These are phyloP conservation scores for Saitozyma podzolica DNA, from an alignment of 768 basidiomycete genomes.

Conservation along the genomic window DNA sequence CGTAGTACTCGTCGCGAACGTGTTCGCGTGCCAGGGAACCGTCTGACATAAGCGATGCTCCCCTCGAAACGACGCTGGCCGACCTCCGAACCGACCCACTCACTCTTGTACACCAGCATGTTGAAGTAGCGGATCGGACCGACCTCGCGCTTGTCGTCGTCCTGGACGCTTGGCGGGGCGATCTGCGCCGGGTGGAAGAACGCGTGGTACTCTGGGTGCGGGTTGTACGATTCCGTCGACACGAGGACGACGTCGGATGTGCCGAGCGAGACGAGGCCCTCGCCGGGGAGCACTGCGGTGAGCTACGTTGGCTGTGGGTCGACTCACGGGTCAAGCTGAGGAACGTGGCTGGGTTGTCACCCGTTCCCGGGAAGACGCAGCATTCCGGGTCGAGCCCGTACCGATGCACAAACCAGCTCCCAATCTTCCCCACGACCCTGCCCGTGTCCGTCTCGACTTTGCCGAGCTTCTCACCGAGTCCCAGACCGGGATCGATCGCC, in stretches of 20 bases:
- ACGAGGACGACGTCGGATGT: conserved; percentile 85
- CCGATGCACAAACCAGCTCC: conserved; percentile 68
- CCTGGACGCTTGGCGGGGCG: conserved; percentile 72
- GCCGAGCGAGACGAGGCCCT: conserved; percentile 80
- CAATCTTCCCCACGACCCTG: conserved; percentile 65
- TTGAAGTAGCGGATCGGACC: conserved; percentile 62
- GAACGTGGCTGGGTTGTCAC: conserved; percentile 85
- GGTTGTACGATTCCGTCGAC: conserved; percentile 59
- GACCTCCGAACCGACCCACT: too few species aligned
- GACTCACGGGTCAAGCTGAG: conserved; percentile 56
- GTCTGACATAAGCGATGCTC: conserved; percentile 19
- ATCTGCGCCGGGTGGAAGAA: conserved; percentile 62
- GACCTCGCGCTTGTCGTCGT: conserved; percentile 50
- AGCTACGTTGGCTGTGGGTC: background rate
- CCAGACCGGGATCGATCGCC: conserved; percentile 58
- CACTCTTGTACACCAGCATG: conserved; percentile 89
- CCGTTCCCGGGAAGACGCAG: conserved; percentile 78
- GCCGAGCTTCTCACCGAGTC: conserved; percentile 67
- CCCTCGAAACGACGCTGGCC: conserved; percentile 1
- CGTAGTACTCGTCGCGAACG: conserved; percentile 67
- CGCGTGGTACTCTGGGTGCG: conserved; percentile 49
- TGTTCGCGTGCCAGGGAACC: conserved; percentile 78
- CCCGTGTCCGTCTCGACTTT: conserved; percentile 75
- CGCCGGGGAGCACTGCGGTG: conserved; percentile 65
- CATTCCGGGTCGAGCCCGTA: conserved; percentile 77